These are phyloP conservation scores for Sisymbrium irio DNA, from an alignment of 345 rosid genomes.

Conservation along the genomic window DNA sequence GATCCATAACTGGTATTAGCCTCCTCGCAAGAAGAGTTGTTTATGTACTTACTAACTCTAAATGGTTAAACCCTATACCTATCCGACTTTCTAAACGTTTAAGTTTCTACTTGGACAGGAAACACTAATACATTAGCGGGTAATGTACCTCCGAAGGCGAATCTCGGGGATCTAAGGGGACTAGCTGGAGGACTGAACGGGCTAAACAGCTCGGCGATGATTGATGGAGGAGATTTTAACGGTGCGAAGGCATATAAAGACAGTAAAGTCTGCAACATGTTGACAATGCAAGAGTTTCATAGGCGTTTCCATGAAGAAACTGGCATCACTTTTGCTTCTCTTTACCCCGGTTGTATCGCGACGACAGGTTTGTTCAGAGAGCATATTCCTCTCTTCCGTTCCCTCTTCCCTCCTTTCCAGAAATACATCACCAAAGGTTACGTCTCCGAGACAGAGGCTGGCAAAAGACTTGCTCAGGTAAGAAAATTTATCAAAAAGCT, in stretches of 20 bases:
- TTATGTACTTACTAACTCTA: neutral
- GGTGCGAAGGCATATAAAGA: conserved; percentile 97
- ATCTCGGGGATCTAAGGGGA: conserved; percentile 91
- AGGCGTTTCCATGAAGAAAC: conserved; percentile 85
- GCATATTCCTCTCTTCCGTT: conserved; percentile 88
- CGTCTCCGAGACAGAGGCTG: conserved; percentile 83
- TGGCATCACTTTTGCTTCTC: conserved; percentile 78
- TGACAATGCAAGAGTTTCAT: conserved; percentile 93
- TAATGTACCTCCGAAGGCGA: conserved; percentile 95
- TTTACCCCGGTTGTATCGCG: conserved; percentile 94
- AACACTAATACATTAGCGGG: conserved; percentile 95
- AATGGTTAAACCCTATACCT: neutral
- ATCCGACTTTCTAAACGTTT: neutral
- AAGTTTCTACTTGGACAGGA: conserved; percentile 34
- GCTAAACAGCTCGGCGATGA: conserved; percentile 72
- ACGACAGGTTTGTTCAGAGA: conserved; percentile 94
- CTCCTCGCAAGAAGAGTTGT: neutral
- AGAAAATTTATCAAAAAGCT: neutral
- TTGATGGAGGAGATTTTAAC: conserved; percentile 89
- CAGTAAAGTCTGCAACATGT: conserved; percentile 98
- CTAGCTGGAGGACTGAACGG: conserved; percentile 80
- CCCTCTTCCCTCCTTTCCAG: conserved; percentile 94
- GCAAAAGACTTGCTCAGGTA: conserved; percentile 80
- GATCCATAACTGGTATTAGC: conserved; percentile 81
- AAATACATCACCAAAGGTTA: conserved; percentile 95